phyloP scores from a whole-genome alignment of 2,329 filamentous ascomycete species.

The Colletotrichum salicis region DNA sequence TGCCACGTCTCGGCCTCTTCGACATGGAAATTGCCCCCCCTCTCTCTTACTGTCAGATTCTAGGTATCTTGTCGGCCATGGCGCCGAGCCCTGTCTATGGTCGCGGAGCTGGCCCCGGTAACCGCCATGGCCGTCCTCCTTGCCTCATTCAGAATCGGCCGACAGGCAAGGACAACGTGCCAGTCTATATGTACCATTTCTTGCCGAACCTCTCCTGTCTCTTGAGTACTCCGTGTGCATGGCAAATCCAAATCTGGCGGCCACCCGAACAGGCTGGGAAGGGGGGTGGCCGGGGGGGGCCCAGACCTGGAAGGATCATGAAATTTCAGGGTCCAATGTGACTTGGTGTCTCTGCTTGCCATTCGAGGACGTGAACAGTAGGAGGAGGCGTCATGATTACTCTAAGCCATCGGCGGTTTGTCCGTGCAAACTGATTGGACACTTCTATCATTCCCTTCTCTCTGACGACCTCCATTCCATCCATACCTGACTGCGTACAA shows the following conservation, averaged over 20 bases:
- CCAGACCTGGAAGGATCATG: conserved; percentile 7
- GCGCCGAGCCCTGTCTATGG: neutral
- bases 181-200: neutral
- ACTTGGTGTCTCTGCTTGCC: neutral
- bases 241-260: conserved; percentile 22
- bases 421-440: neutral
- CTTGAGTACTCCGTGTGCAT: neutral
- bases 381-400: conserved; percentile 13
- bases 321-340: conserved; percentile 31
- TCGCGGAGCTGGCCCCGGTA: neutral
- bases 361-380: neutral
- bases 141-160: neutral
- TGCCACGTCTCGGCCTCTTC: neutral
- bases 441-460: neutral
- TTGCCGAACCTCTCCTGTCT: neutral
- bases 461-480: neutral
- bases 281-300: neutral
- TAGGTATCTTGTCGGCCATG: neutral
- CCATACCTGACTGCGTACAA: neutral
- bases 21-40: neutral
- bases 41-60: neutral
- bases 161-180: neutral
- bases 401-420: neutral
- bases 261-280: neutral
- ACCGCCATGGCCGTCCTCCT: conserved; percentile 1